phyloP scores from a whole-genome alignment of 176 grass and related monocot genomes.

The Avena insularis region DNA sequence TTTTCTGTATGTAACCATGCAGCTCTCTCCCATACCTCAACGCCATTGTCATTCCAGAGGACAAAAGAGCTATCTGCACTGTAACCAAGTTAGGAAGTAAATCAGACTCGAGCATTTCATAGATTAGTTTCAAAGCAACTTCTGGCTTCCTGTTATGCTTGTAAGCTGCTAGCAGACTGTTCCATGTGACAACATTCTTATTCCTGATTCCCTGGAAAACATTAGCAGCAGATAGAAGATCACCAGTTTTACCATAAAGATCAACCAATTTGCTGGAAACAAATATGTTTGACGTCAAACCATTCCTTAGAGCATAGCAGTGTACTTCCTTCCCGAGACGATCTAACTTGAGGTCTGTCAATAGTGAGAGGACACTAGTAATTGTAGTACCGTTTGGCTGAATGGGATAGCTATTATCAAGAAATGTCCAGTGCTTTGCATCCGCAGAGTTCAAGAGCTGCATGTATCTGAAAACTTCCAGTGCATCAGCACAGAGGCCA shows the following conservation, averaged over 20 bases:
- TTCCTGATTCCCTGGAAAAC: slow-evolving; percentile 57
- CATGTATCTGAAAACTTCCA: slow-evolving; percentile 70
- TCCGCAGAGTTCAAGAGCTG: slow-evolving; percentile 40
- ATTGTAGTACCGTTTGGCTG: slow-evolving; percentile 61
- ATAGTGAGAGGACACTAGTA: slow-evolving; percentile 59
- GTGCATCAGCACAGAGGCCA: slow-evolving; percentile 53
- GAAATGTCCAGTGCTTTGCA: slow-evolving; percentile 39
- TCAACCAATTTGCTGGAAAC: slow-evolving; percentile 72
- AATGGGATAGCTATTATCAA: slow-evolving; percentile 43
- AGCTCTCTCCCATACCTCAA: slow-evolving; percentile 56
- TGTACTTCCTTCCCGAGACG: slow-evolving; percentile 68
- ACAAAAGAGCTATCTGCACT: slow-evolving; percentile 59
- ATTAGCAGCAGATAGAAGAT: slow-evolving; percentile 54
- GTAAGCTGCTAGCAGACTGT: slow-evolving; percentile 61
- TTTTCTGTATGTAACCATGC: slow-evolving; percentile 67
- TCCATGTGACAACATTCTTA: slow-evolving; percentile 78
- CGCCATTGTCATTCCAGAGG: slow-evolving; percentile 60
- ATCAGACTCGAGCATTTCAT: slow-evolving; percentile 50
- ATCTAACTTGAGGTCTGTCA: slow-evolving; percentile 62
- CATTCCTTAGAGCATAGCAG: slow-evolving; percentile 61
- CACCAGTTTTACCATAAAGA: slow-evolving; percentile 63
- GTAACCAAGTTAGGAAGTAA: slow-evolving; percentile 59
- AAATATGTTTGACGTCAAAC: slow-evolving; percentile 64
- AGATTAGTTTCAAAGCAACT: slow-evolving; percentile 58
- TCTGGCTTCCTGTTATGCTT: slow-evolving; percentile 63